Conservation (phyloP, 495 filamentous ascomycete genomes). For the Xylaria grammica region DNA sequence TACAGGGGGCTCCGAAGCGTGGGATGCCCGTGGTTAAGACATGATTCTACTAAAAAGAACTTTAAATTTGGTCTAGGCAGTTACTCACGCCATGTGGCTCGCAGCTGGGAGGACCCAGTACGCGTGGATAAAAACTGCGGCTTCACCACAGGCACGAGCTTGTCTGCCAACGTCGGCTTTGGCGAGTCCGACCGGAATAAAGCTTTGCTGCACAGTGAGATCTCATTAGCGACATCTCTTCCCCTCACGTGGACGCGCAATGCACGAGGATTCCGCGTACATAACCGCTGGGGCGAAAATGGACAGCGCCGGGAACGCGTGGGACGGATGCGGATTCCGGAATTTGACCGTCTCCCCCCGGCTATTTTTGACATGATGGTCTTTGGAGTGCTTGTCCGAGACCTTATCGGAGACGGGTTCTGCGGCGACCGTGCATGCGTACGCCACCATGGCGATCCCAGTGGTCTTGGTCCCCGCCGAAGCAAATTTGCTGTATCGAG, state of each 20-base stretch:
- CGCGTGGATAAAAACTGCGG: constrained; percentile 72
- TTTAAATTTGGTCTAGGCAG: too few relatives aligned
- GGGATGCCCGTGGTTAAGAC: too few relatives aligned
- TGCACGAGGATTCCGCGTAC: constrained; percentile 21
- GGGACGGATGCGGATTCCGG: constrained; percentile 43
- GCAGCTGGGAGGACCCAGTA: constrained; percentile 61
- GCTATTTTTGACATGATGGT: constrained; percentile 43
- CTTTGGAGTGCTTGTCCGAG: constrained; percentile 31
- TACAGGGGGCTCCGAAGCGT: neutral
- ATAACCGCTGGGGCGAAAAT: neutral
- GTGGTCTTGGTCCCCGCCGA: constrained; percentile 22
- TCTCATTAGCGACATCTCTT: neutral
- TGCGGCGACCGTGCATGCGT: constrained; percentile 34
- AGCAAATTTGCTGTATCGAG: constrained; percentile 26
- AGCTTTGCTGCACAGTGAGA: neutral
- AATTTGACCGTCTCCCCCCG: constrained; percentile 42
- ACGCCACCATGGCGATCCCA: constrained; percentile 31
- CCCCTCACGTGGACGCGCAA: neutral
- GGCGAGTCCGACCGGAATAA: constrained; percentile 9
- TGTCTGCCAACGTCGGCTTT: constrained; percentile 66
- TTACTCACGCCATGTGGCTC: constrained; percentile 77
- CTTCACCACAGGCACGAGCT: constrained; percentile 66
- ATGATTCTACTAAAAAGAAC: too few relatives aligned
- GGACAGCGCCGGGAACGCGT: constrained; percentile 13
- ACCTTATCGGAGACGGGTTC: constrained; percentile 24